Evolutionary conservation across 192 early-diverging fungal species (phyloP), one percentile per base, ranked within the genome.

Genomic region (Podila verticillata): DNA sequence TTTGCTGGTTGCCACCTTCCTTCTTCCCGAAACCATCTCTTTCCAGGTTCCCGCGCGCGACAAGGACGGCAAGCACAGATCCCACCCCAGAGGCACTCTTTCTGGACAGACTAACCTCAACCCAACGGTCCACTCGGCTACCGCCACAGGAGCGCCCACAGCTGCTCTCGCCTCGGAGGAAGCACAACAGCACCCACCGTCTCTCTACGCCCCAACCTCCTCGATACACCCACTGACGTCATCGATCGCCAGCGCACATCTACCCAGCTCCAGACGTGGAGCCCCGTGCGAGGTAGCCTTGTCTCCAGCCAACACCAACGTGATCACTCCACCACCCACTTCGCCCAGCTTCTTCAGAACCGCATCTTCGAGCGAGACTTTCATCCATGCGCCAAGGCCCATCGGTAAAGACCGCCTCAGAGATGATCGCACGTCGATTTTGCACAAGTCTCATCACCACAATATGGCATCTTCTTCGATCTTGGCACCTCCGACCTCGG

Each of bases 11-110:
- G 92, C 90, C 12, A 87, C 92, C 13, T 83, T 95, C 9, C 92
- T 93, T 72, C 85, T 93, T 49, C 94, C 94, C 9, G 87, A 89
- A 44, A 93, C 94, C 29, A 87, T 91, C 77, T 89, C 88, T 73
- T 89, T 92, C 61, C 78, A 87, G 30, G 67, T 87, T 17, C 68
- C 63, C 10, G 29, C 67, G 26, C 81, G 84, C 30, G 83, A 84
- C 13, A 87, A 84, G 71, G 75, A 74, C 24, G 32, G 63, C 49
- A 57, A 77, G 84, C 71, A 75, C 62, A 66, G 64, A 47, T 68
- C 71, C 13, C 39, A 44, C 0, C 39, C 39, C 39, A 15, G 39
- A 44, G 15, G 13, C 12, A 3, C 13, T 44, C 39, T 44, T 44
- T 44, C 39, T 15, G 39, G 39, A 44, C 17, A 12, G 26, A 39